Conservation (phyloP, 345 rosid species). For the Arabis hirsuta region DNA sequence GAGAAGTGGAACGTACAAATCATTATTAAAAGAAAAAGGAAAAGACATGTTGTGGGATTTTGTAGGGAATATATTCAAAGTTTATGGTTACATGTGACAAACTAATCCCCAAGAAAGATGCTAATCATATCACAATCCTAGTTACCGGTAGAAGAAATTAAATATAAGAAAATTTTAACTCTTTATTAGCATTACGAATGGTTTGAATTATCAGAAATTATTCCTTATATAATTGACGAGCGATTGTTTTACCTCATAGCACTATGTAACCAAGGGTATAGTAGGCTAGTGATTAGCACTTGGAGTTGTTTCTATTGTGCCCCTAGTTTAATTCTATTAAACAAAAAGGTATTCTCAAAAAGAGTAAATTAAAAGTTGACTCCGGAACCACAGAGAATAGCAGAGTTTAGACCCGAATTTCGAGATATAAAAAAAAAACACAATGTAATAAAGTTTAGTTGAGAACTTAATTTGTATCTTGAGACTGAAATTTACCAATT, state of each 20-base stretch:
- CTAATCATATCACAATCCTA: constrained; percentile 34
- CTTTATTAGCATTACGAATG: not conserved
- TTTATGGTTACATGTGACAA: constrained; percentile 38
- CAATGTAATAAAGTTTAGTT: not conserved
- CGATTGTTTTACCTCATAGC: not conserved
- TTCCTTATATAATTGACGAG: not conserved
- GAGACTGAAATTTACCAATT: not conserved
- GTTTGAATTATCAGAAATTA: not conserved
- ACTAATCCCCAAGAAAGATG: constrained; percentile 9
- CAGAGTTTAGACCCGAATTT: too few relatives aligned
- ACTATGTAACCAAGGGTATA: too few relatives aligned
- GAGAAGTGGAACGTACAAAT: constrained; percentile 30
- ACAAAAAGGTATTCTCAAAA: too few relatives aligned
- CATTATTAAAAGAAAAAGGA: constrained; percentile 19
- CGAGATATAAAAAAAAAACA: too few relatives aligned
- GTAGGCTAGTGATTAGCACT: too few relatives aligned
- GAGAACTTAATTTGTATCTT: not conserved
- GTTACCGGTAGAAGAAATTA: not conserved
- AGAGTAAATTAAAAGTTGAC: too few relatives aligned
- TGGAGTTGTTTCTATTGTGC: too few relatives aligned
- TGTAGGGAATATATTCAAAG: constrained; percentile 37
- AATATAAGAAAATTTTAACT: not conserved
- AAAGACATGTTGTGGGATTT: constrained; percentile 20
- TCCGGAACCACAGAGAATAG: too few relatives aligned
- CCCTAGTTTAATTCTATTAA: too few relatives aligned